A percentile compares a stretch with the other conserved stretches of the same genome.
Conservation (phyloP, 768 basidiomycete genomes). For the Lactarius indigo region DNA sequence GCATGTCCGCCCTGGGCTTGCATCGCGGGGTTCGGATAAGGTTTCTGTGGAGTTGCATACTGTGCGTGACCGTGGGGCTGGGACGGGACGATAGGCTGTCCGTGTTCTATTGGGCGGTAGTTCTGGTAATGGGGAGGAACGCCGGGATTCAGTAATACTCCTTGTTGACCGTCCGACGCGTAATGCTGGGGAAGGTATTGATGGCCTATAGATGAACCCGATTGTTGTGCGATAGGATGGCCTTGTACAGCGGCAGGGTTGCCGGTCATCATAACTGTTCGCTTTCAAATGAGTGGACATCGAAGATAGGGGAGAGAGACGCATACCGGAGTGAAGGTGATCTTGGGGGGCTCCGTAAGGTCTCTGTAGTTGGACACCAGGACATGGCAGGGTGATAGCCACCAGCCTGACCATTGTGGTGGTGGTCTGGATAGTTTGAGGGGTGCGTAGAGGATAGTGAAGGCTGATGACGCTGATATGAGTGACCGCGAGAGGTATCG, state of each 20-base stretch:
- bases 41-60: constrained; percentile 10
- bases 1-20: constrained; percentile 13
- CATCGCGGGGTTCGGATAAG: constrained; percentile 18
- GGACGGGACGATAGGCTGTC: constrained; percentile 24
- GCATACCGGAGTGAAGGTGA: constrained; percentile 11
- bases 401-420: constrained; percentile 6
- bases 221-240: constrained; percentile 20
- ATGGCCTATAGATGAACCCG: constrained; percentile 11
- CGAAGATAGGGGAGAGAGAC: background rate
- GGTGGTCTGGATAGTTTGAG: constrained; percentile 9
- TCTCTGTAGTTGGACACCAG: constrained; percentile 13
- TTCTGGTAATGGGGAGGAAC: constrained; percentile 24
- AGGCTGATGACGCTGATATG: constrained; percentile 17
- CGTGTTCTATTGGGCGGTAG: constrained; percentile 22
- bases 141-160: constrained; percentile 18
- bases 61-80: constrained; percentile 8
- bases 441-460: constrained; percentile 11
- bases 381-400: constrained; percentile 9
- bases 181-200: constrained; percentile 19
- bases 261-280: constrained; percentile 2
- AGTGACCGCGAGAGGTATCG: constrained; percentile 14
- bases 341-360: constrained; percentile 16
- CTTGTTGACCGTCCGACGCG: constrained; percentile 9
- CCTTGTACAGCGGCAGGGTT: background rate
- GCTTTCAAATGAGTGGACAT: constrained; percentile 1